A percentile compares a stretch with the other conserved stretches of the same genome.
phyloP scores from a whole-genome alignment of 306 rosid genomes.

The Rosa persica region DNA sequence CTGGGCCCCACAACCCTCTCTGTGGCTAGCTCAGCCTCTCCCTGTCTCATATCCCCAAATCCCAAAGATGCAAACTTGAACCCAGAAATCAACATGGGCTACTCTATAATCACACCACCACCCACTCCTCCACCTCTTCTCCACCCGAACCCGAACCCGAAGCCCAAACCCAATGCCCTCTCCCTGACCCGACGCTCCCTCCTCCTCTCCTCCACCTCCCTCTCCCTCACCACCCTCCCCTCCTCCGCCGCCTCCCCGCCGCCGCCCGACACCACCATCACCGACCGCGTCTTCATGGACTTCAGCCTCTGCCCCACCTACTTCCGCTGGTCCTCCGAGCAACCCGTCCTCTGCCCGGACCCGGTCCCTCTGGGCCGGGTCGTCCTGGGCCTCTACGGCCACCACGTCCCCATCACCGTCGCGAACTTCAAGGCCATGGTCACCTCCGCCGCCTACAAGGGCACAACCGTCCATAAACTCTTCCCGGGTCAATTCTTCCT shows the following conservation, averaged over 20 bases:
- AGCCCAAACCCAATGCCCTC: constrained; percentile 22
- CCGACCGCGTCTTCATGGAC: constrained; percentile 89
- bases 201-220: constrained; percentile 50
- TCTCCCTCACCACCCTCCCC: constrained; percentile 23
- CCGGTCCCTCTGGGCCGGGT: constrained; percentile 72
- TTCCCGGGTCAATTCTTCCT: constrained; percentile 79
- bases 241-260: constrained; percentile 18
- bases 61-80: background rate
- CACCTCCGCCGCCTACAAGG: constrained; percentile 52
- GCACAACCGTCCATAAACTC: constrained; percentile 68
- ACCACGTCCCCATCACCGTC: constrained; percentile 69
- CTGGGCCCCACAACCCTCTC: constrained; percentile 16
- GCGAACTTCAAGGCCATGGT: constrained; percentile 83
- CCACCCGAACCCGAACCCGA: constrained; percentile 4
- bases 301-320: constrained; percentile 81
- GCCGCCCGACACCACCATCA: constrained; percentile 62
- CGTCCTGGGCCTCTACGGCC: constrained; percentile 84
- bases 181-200: constrained; percentile 50
- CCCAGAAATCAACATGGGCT: constrained; percentile 37
- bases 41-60: background rate
- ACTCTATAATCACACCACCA: constrained; percentile 30
- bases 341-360: constrained; percentile 65
- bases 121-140: constrained; percentile 25
- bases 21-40: constrained; percentile 9
- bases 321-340: constrained; percentile 50